Base-by-base conservation (phyloP, 768 basidiomycete species). In the Naganishia kalamii region DNA sequence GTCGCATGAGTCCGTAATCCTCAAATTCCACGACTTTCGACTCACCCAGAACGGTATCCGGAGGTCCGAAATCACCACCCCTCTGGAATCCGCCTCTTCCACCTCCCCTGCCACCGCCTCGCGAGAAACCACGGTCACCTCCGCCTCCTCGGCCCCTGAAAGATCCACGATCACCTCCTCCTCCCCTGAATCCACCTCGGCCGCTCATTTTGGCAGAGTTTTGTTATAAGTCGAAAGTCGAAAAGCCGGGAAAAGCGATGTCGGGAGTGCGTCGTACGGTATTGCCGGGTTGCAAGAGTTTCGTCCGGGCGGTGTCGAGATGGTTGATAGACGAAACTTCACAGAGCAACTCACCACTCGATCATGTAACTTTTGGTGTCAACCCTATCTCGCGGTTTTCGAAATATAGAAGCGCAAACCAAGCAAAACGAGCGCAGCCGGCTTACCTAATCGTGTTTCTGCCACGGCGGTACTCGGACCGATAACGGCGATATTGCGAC, bases 11-110 rank as follows among this genome's bases (percentile, higher is more conserved):
- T 43, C 27, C 35, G 21, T 25, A 13, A 11, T 19, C 5, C 13
- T 10, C n/a, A 4, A 17, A 44, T n/a, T 2, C 43, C 32, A 49
- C 30, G 44, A 44, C 41, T 12, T 27, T 17, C 29, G 37, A 73
- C 80, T 64, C 35, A 80, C 81, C 81, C 30, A 77, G 75, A 15
- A 81, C 80, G 47, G 76, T 76, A 30, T 79, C 80, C n/a, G 81
- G 81, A 33, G 81, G 81, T 62, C 80, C 81, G 43, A 65, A 67
- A 32, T 76, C 77, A 35, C 70, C 69, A 11, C 54, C 21, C 1
- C 35, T 13, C n/a, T 23, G 29, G 11, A 71, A 79, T 60, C 80
- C 80, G 27, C 79, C 77, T 32, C 78, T 70, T 32, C 78, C 78
- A 57, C 77, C 77, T 25, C 54, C 54, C 35, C 54, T 23, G n/a